Evolutionary conservation across 1,139 yeast genomes (phyloP).

Genomic region (Groenewaldozyma auringiensis): DNA sequence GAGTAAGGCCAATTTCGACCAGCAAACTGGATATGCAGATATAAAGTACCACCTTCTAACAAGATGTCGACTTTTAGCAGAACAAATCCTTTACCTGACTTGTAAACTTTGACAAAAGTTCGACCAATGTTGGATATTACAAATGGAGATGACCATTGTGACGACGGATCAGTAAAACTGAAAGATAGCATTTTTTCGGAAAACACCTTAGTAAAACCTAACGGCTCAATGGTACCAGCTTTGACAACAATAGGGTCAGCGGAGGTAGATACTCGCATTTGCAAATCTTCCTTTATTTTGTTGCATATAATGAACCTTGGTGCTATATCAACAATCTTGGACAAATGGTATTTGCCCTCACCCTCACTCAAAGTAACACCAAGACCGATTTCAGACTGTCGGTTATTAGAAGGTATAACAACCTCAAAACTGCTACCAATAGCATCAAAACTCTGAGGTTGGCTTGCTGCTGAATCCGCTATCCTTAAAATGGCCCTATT

Average conservation of each 20-base stretch:
- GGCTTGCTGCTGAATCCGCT: constrained; percentile 69
- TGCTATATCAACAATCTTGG: constrained; percentile 70
- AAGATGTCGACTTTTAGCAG: constrained; percentile 65
- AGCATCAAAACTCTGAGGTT: constrained; percentile 78
- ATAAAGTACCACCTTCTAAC: constrained; percentile 74
- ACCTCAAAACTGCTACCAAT: constrained; percentile 76
- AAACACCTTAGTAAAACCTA: constrained; percentile 29
- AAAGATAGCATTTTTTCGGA: constrained; percentile 45
- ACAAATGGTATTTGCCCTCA: constrained; percentile 67
- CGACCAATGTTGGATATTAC: constrained; percentile 78
- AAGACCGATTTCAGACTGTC: constrained; percentile 60
- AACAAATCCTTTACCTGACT: constrained; percentile 56
- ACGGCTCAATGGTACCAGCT: constrained; percentile 49
- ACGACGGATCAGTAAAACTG: constrained; percentile 50
- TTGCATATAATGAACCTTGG: constrained; percentile 79
- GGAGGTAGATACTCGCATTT: constrained; percentile 55
- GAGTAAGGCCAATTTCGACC: constrained; percentile 87
- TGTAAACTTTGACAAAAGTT: constrained; percentile 60
- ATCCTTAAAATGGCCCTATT: constrained; percentile 65
- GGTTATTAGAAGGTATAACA: constrained; percentile 45
- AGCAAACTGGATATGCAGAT: constrained; percentile 67
- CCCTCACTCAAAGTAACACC: constrained; percentile 79
- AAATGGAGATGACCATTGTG: constrained; percentile 86
- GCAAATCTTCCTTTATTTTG: constrained; percentile 47
- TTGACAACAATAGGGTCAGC: constrained; percentile 31